These are phyloP conservation scores for Saraca asoca DNA, from an alignment of 331 rosid species.

Conservation along the genomic window DNA sequence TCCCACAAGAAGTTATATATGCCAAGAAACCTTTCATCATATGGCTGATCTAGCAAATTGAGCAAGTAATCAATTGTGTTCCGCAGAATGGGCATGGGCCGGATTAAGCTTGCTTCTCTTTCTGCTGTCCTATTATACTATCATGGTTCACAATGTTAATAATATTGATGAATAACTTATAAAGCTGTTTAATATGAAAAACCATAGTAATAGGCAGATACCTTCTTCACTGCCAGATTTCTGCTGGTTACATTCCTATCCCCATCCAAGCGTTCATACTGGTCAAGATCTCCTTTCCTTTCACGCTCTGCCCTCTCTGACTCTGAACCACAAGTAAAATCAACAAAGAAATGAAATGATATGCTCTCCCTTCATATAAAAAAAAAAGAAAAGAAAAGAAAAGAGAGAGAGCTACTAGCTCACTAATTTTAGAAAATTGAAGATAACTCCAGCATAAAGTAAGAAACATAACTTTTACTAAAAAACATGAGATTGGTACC, in stretches of 20 bases:
- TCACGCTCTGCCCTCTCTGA: constrained; percentile 93
- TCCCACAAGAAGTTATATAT: constrained; percentile 96
- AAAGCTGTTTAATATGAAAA: constrained; percentile 9
- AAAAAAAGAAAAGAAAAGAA: no score
- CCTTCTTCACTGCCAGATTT: constrained; percentile 93
- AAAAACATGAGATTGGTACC: not conserved
- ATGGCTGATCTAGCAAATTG: constrained; percentile 73
- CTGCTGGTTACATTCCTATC: constrained; percentile 89
- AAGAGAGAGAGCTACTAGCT: constrained; percentile 10
- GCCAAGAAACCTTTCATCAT: constrained; percentile 78
- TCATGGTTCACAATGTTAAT: constrained; percentile 26
- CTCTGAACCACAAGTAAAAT: constrained; percentile 52
- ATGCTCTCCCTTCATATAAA: constrained; percentile 23
- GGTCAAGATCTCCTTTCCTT: constrained; percentile 98
- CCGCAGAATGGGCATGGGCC: constrained; percentile 87
- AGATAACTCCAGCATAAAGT: constrained; percentile 21
- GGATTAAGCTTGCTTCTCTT: constrained; percentile 89
- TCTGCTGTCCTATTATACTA: constrained; percentile 99
- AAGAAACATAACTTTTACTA: constrained; percentile 10
- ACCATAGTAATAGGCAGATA: constrained; percentile 37
- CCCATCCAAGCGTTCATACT: constrained; percentile 84
- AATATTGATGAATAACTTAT: not conserved
- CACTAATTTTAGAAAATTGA: constrained; percentile 20
- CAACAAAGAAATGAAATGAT: constrained; percentile 18
- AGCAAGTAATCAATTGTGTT: constrained; percentile 77